Evolutionary conservation across 805 yeast species (phyloP), one percentile per base, ranked within the genome.

Genomic region (Saccharomyces kudriavzevii): DNA sequence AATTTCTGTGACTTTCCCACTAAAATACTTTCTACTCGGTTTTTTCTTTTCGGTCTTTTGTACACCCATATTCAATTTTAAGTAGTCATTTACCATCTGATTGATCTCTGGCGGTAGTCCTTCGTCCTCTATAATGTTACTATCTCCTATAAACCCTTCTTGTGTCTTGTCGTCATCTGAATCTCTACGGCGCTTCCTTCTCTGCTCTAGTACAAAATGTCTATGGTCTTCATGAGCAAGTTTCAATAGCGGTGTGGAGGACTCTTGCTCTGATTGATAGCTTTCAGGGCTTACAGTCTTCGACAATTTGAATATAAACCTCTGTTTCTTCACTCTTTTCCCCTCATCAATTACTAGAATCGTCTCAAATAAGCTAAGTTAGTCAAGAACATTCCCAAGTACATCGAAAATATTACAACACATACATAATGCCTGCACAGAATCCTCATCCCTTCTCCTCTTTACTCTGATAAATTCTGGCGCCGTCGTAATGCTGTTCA

Each of bases 371-470:
- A 11, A 35, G 25, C 30, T 9, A 17, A 8, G 55, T 50, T 47
- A 35, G 49, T 47, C 43, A 31, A 20, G 25, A 13, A 11, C 26
- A 20, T 11, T 13, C 13, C 25, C 28, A 40, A 52, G 20, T 50
- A 43, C 8, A 5, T 2, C 9, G 28, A 20, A 6, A 35, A 11
- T 17, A 35, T 17, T 17, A 35, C 43, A 5, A 35, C 24, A 64
- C 75, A 48, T 62, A 73, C 75, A 60, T 61, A 91, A 75, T 0
- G 97, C 96, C 60, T 87, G 89, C 25, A 92, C 75, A 2, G 97
- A 96, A 60, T 89, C 97, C 62, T 89, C 94, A 51, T 82, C 84
- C 55, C 97, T 77, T 64, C 86, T 85, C 54, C 98, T 78, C 70
- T 94, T 92, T 66, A 92, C 87, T 55, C 97, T 78, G 46, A 92